phyloP scores from a whole-genome alignment of 164 flowering plant species.

The Akebia trifoliata region DNA sequence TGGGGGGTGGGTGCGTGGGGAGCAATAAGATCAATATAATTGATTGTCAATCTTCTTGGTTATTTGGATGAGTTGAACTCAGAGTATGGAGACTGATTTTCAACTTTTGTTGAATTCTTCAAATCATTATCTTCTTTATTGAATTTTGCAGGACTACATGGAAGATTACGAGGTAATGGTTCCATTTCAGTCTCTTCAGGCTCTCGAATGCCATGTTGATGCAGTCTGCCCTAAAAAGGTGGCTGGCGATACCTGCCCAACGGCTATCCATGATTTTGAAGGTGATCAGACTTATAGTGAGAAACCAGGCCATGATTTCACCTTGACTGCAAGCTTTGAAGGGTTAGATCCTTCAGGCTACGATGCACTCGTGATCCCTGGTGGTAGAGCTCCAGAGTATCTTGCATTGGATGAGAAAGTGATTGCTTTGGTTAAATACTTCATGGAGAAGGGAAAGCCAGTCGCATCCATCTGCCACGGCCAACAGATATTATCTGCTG shows the following conservation, averaged over 20 bases:
- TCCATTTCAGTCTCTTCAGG: slow-evolving; percentile 91
- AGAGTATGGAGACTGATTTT: too few relatives aligned
- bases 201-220: slow-evolving; percentile 86
- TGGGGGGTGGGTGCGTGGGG: too few relatives aligned
- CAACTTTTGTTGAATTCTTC: background rate
- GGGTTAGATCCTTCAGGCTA: slow-evolving; percentile 50
- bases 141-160: slow-evolving; percentile 72
- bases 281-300: slow-evolving; percentile 98
- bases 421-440: slow-evolving; percentile 56
- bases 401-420: slow-evolving; percentile 75
- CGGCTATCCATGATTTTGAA: slow-evolving; percentile 97
- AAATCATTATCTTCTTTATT: background rate
- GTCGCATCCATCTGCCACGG: slow-evolving; percentile 99
- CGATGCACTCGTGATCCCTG: slow-evolving; percentile 97
- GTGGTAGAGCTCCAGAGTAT: slow-evolving; percentile 96
- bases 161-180: slow-evolving; percentile 96
- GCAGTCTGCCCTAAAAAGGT: slow-evolving; percentile 80
- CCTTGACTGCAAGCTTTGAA: slow-evolving; percentile 61
- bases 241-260: slow-evolving; percentile 82
- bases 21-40: background rate
- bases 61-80: background rate
- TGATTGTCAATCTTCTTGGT: background rate
- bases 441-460: slow-evolving; percentile 76
- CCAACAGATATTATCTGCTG: slow-evolving; percentile 92
- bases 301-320: slow-evolving; percentile 85